A percentile compares a stretch with the other conserved stretches of the same genome.
These are phyloP conservation scores for Corylus avellana DNA, from an alignment of 306 rosid genomes.

Conservation along the genomic window DNA sequence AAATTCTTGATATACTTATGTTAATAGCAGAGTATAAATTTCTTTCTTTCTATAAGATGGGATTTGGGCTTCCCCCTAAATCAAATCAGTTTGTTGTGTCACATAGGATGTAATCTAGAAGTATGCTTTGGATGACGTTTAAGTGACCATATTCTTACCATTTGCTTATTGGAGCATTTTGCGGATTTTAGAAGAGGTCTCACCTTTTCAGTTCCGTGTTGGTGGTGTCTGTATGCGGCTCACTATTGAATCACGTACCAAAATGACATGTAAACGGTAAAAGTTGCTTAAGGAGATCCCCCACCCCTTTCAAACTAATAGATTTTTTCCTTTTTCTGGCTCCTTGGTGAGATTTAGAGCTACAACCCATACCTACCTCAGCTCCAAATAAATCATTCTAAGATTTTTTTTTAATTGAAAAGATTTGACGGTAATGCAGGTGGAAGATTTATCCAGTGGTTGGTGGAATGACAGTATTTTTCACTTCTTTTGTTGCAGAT, in stretches of 20 bases:
- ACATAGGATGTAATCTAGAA: not conserved
- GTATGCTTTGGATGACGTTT: not conserved
- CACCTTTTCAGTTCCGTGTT: not conserved
- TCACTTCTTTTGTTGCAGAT: slow-evolving; percentile 52
- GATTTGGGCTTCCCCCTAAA: not conserved
- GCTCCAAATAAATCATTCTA: not conserved
- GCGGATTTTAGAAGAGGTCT: not conserved
- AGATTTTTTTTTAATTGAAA: not conserved
- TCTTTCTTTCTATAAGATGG: slow-evolving; percentile 5
- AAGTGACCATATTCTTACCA: not conserved
- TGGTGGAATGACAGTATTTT: slow-evolving; percentile 5
- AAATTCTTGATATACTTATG: not conserved
- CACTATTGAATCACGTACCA: not conserved
- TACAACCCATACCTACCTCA: not conserved
- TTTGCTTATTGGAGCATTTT: not conserved
- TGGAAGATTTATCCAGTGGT: not conserved
- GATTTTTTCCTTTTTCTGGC: not conserved
- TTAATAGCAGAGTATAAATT: not conserved
- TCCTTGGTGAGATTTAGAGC: not conserved
- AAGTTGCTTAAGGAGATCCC: not conserved
- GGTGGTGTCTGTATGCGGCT: not conserved
- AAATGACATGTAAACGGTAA: not conserved
- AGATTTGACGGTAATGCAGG: not conserved
- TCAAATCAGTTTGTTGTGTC: not conserved
- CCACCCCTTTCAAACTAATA: not conserved